Conservation (phyloP, 2,329 filamentous ascomycete species). For the Ophiognomonia clavigignenti-juglandacearum region DNA sequence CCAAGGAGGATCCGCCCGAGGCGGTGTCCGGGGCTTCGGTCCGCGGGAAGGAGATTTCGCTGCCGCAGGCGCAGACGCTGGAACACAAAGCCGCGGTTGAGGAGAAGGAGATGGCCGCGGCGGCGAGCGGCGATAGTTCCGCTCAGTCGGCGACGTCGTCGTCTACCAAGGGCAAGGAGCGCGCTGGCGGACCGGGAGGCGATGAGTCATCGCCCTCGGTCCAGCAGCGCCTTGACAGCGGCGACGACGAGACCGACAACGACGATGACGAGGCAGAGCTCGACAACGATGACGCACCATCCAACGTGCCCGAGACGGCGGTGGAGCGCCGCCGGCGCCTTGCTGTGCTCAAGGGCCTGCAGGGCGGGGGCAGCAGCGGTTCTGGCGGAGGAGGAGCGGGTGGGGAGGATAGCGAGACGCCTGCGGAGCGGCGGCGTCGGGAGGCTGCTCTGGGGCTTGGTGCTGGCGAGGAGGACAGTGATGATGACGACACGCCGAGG, state of each 20-base stretch:
- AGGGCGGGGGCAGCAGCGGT: slow-evolving; percentile 34
- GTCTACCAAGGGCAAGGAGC: slow-evolving; percentile 5
- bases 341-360: slow-evolving; percentile 42
- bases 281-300: slow-evolving; percentile 18
- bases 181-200: slow-evolving; percentile 1
- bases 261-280: slow-evolving; percentile 11
- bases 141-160: too few species aligned
- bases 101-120: background rate
- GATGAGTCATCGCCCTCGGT: slow-evolving; percentile 1
- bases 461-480: slow-evolving; percentile 40
- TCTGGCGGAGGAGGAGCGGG: too few species aligned
- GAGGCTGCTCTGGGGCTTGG: slow-evolving; percentile 67
- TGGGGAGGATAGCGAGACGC: slow-evolving; percentile 57
- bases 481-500: slow-evolving; percentile 53
- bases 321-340: slow-evolving; percentile 65
- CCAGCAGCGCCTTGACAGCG: slow-evolving; percentile 2
- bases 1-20: slow-evolving; percentile 32
- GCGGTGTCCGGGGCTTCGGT: background rate
- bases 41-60: slow-evolving; percentile 12
- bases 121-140: too few species aligned
- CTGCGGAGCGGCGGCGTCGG: slow-evolving; percentile 67
- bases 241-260: slow-evolving; percentile 3
- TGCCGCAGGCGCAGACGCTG: too few species aligned
- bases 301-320: slow-evolving; percentile 55
- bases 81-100: background rate